A percentile compares a stretch with the other conserved stretches of the same genome.
Evolutionary conservation across 1,284 basidiomycete genomes (phyloP).

Genomic region (Anthracocystis setariae): DNA sequence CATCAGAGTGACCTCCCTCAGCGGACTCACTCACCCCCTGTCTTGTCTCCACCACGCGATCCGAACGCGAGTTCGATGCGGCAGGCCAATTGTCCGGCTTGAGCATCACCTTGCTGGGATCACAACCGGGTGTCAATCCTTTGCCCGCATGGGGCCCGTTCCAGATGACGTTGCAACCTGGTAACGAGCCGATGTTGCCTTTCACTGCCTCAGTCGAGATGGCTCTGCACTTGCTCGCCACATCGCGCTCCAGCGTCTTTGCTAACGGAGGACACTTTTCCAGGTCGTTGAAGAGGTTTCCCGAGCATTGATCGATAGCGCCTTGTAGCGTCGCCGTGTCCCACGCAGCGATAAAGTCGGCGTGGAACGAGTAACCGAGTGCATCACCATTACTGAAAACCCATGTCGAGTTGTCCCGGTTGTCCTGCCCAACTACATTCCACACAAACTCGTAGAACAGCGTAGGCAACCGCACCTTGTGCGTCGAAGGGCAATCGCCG

Average conservation of each 20-base stretch:
- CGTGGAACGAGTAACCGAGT: conserved; percentile 70
- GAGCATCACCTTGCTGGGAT: conserved; percentile 35
- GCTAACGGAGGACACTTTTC: conserved; percentile 69
- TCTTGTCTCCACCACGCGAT: no score
- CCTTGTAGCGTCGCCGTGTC: conserved; percentile 69
- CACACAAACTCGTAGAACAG: conserved; percentile 71
- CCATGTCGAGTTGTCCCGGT: conserved; percentile 22
- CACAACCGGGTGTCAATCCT: conserved; percentile 33
- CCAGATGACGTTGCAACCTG: conserved; percentile 49
- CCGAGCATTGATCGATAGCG: conserved; percentile 72
- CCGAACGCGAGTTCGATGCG: background rate
- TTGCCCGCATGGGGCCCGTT: conserved; percentile 48
- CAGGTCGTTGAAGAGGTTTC: conserved; percentile 68
- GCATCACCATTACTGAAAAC: conserved; percentile 52
- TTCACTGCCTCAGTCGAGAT: conserved; percentile 11
- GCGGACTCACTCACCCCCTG: no score
- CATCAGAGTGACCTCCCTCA: no score
- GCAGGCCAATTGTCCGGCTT: conserved; percentile 17
- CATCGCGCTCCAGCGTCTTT: conserved; percentile 24
- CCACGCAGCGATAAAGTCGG: conserved; percentile 71
- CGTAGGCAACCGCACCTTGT: conserved; percentile 71
- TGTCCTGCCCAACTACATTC: conserved; percentile 11
- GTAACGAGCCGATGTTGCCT: conserved; percentile 24
- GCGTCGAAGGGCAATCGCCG: conserved; percentile 71
- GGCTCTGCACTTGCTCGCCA: conserved; percentile 7